Evolutionary conservation across 257 asterid species (phyloP).

Genomic region (Gardenia jasminoides): DNA sequence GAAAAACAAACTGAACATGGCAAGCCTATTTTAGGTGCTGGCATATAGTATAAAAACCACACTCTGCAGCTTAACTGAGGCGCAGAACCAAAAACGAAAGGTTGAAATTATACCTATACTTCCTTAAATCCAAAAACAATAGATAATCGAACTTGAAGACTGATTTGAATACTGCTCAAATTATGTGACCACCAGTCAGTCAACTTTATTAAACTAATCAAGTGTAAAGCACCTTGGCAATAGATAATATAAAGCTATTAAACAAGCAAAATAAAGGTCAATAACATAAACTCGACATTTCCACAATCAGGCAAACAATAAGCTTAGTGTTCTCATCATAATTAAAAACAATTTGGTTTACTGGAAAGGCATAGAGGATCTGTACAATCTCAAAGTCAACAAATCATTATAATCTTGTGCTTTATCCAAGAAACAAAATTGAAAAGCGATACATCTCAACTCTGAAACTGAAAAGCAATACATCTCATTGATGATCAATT

Average conservation of each 20-base stretch:
- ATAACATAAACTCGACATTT: background rate
- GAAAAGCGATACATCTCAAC: background rate
- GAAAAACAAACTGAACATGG: background rate
- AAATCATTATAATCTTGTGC: background rate
- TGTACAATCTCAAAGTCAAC: background rate
- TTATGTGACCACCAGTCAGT: background rate
- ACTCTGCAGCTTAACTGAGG: background rate
- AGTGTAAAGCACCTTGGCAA: too few species aligned
- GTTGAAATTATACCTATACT: background rate
- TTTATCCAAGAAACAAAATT: background rate
- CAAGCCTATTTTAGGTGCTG: background rate
- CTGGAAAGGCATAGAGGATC: background rate
- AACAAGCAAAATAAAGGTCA: background rate
- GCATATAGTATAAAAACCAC: background rate
- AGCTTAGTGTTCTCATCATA: background rate
- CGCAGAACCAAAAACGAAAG: background rate
- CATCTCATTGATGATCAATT: background rate
- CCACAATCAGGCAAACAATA: background rate
- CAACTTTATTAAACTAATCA: too few species aligned
- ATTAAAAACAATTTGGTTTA: background rate
- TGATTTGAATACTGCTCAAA: background rate
- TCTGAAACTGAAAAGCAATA: background rate
- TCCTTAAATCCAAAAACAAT: background rate
- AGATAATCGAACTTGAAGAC: background rate
- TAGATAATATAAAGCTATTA: background rate